A percentile compares a stretch with the other conserved stretches of the same genome.
Evolutionary conservation across 352 stramenopile species (phyloP).

Genomic region (Aphanomyces euteiches): DNA sequence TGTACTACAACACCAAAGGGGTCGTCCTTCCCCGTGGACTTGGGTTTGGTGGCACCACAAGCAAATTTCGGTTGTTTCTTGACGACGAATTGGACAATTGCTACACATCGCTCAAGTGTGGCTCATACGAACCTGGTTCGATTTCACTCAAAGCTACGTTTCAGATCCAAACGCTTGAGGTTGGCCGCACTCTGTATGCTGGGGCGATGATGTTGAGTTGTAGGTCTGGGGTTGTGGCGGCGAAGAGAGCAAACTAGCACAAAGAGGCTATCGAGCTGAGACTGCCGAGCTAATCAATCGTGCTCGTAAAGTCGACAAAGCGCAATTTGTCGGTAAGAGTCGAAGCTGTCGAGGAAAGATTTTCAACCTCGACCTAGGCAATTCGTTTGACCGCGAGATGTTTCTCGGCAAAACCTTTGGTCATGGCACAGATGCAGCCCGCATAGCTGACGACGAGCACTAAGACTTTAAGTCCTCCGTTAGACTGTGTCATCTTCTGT

Average conservation of each 20-base stretch:
- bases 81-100: slow-evolving; percentile 84
- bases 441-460: slow-evolving; percentile 64
- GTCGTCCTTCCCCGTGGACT: slow-evolving; percentile 66
- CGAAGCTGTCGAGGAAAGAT: neutral
- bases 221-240: slow-evolving; percentile 70
- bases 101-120: slow-evolving; percentile 68
- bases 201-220: neutral
- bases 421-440: slow-evolving; percentile 55
- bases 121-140: slow-evolving; percentile 64
- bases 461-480: slow-evolving; percentile 27
- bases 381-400: slow-evolving; percentile 80
- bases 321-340: slow-evolving; percentile 49
- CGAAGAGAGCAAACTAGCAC: slow-evolving; percentile 46
- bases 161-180: slow-evolving; percentile 60
- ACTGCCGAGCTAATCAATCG: slow-evolving; percentile 78
- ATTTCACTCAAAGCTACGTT: slow-evolving; percentile 64
- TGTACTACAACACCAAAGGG: slow-evolving; percentile 87
- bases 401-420: slow-evolving; percentile 79
- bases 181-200: neutral
- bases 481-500: neutral
- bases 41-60: slow-evolving; percentile 71
- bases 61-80: slow-evolving; percentile 70
- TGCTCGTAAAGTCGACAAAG: slow-evolving; percentile 82
- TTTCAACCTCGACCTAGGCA: slow-evolving; percentile 35
- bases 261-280: slow-evolving; percentile 68